Evolutionary conservation across 2,329 filamentous ascomycete species (phyloP).

Genomic region (Rutstroemia sp.): DNA sequence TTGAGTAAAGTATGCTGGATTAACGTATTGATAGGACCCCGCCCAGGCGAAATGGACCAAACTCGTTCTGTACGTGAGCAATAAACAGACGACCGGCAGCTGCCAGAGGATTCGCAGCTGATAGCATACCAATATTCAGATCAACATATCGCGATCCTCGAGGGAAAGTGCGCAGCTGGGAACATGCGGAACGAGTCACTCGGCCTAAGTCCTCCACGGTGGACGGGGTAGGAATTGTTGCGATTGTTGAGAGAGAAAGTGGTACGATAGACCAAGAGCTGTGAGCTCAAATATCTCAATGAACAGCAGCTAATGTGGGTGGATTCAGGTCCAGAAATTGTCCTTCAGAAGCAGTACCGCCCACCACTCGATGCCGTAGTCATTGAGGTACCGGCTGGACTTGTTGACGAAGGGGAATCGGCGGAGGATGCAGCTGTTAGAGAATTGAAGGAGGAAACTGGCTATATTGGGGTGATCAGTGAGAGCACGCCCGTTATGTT

Average conservation of each 20-base stretch:
- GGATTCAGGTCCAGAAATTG: slow-evolving; percentile 40
- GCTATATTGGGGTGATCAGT: slow-evolving; percentile 49
- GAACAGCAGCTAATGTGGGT: neutral
- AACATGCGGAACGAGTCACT: slow-evolving; percentile 64
- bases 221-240: slow-evolving; percentile 68
- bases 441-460: slow-evolving; percentile 61
- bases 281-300: neutral
- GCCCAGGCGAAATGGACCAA: slow-evolving; percentile 52
- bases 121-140: slow-evolving; percentile 30
- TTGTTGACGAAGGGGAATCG: slow-evolving; percentile 56
- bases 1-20: neutral
- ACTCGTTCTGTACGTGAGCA: slow-evolving; percentile 43
- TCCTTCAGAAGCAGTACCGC: slow-evolving; percentile 62
- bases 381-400: slow-evolving; percentile 58
- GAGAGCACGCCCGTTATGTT: slow-evolving; percentile 61
- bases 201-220: slow-evolving; percentile 54
- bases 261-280: slow-evolving; percentile 28
- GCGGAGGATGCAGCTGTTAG: slow-evolving; percentile 54
- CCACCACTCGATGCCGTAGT: slow-evolving; percentile 52
- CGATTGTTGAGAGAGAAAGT: slow-evolving; percentile 51
- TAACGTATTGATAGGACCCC: slow-evolving; percentile 13
- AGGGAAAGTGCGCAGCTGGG: slow-evolving; percentile 56
- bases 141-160: slow-evolving; percentile 58
- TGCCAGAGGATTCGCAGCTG: neutral
- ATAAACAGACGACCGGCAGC: slow-evolving; percentile 11